These are phyloP conservation scores for Gloeophyllum trabeum DNA, from an alignment of 768 basidiomycete species.

Conservation along the genomic window DNA sequence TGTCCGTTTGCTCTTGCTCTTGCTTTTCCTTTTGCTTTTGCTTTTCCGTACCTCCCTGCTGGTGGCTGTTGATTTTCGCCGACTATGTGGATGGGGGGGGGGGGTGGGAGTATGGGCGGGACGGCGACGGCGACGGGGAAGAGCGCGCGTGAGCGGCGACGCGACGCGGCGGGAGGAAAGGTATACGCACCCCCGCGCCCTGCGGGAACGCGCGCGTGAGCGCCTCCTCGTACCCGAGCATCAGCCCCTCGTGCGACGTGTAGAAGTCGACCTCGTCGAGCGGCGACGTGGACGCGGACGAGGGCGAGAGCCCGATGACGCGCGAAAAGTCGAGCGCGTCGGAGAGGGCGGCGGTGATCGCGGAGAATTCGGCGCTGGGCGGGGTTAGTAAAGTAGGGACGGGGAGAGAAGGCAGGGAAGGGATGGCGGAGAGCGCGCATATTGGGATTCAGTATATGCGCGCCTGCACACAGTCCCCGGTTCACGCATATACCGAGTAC, in stretches of 20 bases:
- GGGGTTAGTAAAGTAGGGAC: too few relatives aligned
- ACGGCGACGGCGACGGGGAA: constrained; percentile 1
- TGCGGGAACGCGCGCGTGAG: constrained; percentile 67
- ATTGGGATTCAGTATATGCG: too few relatives aligned
- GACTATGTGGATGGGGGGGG: not conserved
- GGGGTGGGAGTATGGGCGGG: not conserved
- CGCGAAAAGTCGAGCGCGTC: constrained; percentile 91
- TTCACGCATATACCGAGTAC: too few relatives aligned
- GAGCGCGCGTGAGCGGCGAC: constrained; percentile 8
- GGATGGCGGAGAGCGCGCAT: too few relatives aligned
- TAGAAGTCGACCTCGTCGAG: constrained; percentile 90
- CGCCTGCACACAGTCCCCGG: too few relatives aligned
- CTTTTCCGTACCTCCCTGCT: too few relatives aligned
- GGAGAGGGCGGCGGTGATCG: constrained; percentile 71
- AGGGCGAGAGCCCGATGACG: constrained; percentile 72
- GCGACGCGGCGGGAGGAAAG: constrained; percentile 16
- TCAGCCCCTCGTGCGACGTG: constrained; percentile 92
- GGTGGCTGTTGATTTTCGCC: not conserved
- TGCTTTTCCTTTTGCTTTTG: too few relatives aligned
- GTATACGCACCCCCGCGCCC: too few relatives aligned
- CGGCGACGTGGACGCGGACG: constrained; percentile 34
- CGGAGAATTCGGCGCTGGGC: constrained; percentile 81
- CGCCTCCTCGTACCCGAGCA: constrained; percentile 88
- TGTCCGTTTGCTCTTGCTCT: constrained; percentile 3
- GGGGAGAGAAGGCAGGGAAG: too few relatives aligned